Base-by-base conservation (phyloP, 148 eudicot genomes). In the Rheum nobile region DNA sequence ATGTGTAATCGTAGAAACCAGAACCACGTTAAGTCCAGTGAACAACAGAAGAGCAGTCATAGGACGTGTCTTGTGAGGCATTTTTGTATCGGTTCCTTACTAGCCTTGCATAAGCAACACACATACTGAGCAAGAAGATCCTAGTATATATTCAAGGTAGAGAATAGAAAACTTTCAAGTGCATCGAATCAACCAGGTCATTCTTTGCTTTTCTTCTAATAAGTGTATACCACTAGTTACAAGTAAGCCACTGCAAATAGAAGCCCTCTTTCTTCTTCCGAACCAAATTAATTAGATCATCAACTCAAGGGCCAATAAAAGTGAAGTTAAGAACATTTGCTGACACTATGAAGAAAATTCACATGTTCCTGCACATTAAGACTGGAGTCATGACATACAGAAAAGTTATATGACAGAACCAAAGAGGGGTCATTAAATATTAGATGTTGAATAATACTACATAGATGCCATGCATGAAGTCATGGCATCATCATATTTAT, bases 1-100 rank as follows among this genome's bases (percentile, higher is more conserved):
- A 42, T 95, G 91, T 48, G 88, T 71, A 55, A 93, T 91, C 55
- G 98, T 86, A 26, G 91, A 82, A 67, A 87, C 83, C 81, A 93
- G 78, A 74, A n/a, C n/a, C n/a, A n/a, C n/a, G n/a, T n/a, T n/a
- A n/a, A n/a, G n/a, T n/a, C n/a, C n/a, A n/a, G n/a, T n/a, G n/a
- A n/a, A n/a, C n/a, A n/a, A n/a, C n/a, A n/a, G n/a, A n/a, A n/a
- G n/a, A n/a, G n/a, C n/a, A n/a, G n/a, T n/a, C n/a, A n/a, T n/a
- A n/a, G n/a, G n/a, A n/a, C n/a, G n/a, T n/a, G n/a, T n/a, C n/a
- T 84, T 80, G 73, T 93, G 95, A 16, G 97, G 98, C 98, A 93
- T 93, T 76, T 43, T 61, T 50, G 48, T 57, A 42, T 29, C 37
- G 67, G 69, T 69, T 21, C 46, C 39, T 79, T 78, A 80, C 77